These are phyloP conservation scores for Ascochyta fabae DNA, from an alignment of 2,329 filamentous ascomycete genomes.

Conservation along the genomic window DNA sequence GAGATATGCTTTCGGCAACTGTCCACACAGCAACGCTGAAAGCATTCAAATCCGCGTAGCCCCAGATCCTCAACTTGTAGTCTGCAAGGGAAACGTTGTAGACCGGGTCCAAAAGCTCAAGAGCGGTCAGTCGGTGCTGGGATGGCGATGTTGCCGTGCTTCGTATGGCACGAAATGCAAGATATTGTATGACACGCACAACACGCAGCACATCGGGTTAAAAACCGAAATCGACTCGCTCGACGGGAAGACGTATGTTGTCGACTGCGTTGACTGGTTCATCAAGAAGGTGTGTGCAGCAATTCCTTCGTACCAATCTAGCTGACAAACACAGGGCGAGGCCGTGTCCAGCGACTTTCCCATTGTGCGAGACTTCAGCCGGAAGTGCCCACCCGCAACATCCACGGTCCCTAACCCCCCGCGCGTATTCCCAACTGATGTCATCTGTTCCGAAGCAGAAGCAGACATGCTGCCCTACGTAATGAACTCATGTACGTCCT, in stretches of 20 bases:
- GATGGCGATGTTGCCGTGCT: slow-evolving; percentile 48
- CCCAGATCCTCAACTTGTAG: slow-evolving; percentile 62
- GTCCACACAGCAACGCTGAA: too few relatives aligned
- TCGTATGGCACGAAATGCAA: slow-evolving; percentile 49
- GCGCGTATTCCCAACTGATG: slow-evolving; percentile 32
- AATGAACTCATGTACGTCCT: slow-evolving; percentile 5
- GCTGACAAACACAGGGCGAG: slow-evolving; percentile 6
- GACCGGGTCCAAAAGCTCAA: slow-evolving; percentile 58
- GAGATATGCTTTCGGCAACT: slow-evolving; percentile 4
- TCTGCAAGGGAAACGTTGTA: slow-evolving; percentile 60
- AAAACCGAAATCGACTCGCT: slow-evolving; percentile 36
- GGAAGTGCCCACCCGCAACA: too few relatives aligned
- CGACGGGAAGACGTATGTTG: slow-evolving; percentile 46
- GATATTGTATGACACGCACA: slow-evolving; percentile 44
- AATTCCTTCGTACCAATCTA: too few relatives aligned
- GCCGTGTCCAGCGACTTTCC: slow-evolving; percentile 25
- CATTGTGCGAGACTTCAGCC: slow-evolving; percentile 26
- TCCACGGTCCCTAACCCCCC: too few relatives aligned
- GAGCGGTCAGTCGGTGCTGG: slow-evolving; percentile 49
- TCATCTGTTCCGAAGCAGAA: slow-evolving; percentile 27
- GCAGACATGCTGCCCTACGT: slow-evolving; percentile 2
- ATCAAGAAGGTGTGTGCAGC: slow-evolving; percentile 27
- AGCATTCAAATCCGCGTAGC: slow-evolving; percentile 33
- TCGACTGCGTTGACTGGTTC: slow-evolving; percentile 49
- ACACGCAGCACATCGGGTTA: slow-evolving; percentile 39